These are phyloP conservation scores for Vararia minispora DNA, from an alignment of 768 basidiomycete species.

Conservation along the genomic window DNA sequence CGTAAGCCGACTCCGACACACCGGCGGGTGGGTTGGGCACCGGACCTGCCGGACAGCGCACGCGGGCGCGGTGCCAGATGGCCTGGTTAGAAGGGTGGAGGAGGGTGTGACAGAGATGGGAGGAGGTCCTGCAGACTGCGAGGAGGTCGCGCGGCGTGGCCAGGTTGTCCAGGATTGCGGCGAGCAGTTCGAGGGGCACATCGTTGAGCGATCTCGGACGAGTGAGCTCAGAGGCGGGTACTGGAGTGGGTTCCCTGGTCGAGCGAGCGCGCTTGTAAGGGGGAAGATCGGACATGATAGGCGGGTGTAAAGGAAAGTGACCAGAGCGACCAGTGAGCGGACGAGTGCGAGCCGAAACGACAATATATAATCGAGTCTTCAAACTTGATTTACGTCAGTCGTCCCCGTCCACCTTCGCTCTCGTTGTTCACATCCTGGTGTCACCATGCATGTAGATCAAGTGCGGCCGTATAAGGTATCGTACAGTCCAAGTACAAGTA, in stretches of 20 bases:
- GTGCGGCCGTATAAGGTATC: too few species aligned
- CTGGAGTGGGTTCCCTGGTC: constrained; percentile 3
- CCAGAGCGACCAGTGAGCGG: too few species aligned
- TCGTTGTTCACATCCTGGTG: too few species aligned
- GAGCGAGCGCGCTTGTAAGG: too few species aligned
- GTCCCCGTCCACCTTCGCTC: too few species aligned
- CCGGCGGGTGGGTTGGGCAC: constrained; percentile 32
- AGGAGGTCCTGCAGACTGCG: constrained; percentile 47
- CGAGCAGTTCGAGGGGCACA: constrained; percentile 53
- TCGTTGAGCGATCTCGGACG: constrained; percentile 3
- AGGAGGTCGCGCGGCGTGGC: constrained; percentile 45
- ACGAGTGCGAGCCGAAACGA: too few species aligned
- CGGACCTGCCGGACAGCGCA: constrained; percentile 20
- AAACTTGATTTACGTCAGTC: too few species aligned
- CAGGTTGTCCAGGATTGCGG: constrained; percentile 46
- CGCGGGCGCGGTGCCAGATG: constrained; percentile 50
- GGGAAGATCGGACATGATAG: too few species aligned
- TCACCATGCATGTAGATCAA: too few species aligned
- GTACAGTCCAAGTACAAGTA: too few species aligned
- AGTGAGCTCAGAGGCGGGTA: constrained; percentile 16
- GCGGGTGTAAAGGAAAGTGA: too few species aligned
- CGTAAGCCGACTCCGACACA: constrained; percentile 48
- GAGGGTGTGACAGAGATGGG: constrained; percentile 39
- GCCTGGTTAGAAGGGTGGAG: constrained; percentile 32
- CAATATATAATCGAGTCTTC: too few species aligned